Percentiles rank a stretch among this genome's conserved stretches.
These are phyloP conservation scores for Mycena epipterygia DNA, from an alignment of 768 basidiomycete species.

Conservation along the genomic window DNA sequence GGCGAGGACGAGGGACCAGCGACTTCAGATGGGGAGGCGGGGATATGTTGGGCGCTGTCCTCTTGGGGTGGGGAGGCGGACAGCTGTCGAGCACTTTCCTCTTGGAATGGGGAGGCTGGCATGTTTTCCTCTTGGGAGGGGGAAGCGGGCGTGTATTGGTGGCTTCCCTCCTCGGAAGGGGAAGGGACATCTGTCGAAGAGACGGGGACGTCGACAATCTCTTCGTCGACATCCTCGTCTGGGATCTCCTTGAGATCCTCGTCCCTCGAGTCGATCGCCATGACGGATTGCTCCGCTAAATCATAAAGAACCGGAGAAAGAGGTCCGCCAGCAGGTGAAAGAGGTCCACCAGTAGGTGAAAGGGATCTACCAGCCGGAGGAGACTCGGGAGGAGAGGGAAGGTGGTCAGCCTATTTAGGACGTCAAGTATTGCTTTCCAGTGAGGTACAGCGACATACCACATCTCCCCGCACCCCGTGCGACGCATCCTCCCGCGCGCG, in stretches of 20 bases:
- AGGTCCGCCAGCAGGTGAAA: no score
- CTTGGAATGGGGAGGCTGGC: no score
- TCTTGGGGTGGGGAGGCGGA: not conserved
- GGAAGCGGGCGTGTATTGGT: no score
- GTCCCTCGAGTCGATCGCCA: not conserved
- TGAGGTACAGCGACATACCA: not conserved
- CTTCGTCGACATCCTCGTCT: not conserved
- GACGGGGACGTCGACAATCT: not conserved
- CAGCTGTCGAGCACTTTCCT: no score
- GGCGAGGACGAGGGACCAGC: not conserved
- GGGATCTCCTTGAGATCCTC: not conserved
- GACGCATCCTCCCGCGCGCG: no score
- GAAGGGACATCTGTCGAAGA: no score
- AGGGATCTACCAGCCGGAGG: not conserved
- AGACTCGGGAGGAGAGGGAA: slow-evolving; percentile 13
- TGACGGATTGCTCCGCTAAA: not conserved
- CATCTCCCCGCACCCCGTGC: no score
- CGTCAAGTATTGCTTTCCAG: no score
- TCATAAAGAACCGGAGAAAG: no score
- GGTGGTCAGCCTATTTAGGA: not conserved
- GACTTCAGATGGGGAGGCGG: not conserved
- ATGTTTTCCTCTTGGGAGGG: no score
- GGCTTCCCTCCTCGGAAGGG: no score
- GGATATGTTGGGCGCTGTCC: not conserved
- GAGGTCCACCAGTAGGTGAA: no score